Conservation (phyloP, 1,284 basidiomycete genomes). For the Exsudoporus floridanus region DNA sequence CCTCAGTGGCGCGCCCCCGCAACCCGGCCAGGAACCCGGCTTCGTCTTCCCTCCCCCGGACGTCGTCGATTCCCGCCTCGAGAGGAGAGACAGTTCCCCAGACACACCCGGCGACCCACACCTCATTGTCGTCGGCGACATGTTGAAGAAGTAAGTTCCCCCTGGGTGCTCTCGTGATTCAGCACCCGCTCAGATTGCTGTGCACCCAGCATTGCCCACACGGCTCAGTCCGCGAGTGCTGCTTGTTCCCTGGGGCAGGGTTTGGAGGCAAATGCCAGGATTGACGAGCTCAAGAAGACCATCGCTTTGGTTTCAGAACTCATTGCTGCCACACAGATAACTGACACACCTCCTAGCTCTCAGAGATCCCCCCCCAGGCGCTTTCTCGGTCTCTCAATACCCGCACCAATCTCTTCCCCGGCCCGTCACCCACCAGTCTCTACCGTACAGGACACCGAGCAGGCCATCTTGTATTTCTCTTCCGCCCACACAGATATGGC, state of each 20-base stretch:
- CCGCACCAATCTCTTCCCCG: slow-evolving; percentile 15
- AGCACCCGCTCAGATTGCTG: slow-evolving; percentile 13
- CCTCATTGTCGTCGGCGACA: slow-evolving; percentile 35
- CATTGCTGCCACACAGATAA: slow-evolving; percentile 45
- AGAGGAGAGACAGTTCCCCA: slow-evolving; percentile 22
- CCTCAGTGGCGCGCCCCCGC: slow-evolving; percentile 6
- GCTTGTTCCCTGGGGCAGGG: slow-evolving; percentile 50
- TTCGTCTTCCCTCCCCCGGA: slow-evolving; percentile 30
- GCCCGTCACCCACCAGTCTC: slow-evolving; percentile 18
- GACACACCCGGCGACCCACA: slow-evolving; percentile 29
- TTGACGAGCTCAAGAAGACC: slow-evolving; percentile 48
- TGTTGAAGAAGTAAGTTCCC: slow-evolving; percentile 33
- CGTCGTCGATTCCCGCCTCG: slow-evolving; percentile 19
- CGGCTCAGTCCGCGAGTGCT: slow-evolving; percentile 47
- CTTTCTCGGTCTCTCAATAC: slow-evolving; percentile 18
- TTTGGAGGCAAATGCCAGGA: slow-evolving; percentile 44
- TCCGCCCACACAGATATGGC: slow-evolving; percentile 15
- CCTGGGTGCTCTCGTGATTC: not conserved
- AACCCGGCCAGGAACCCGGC: slow-evolving; percentile 18
- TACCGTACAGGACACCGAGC: slow-evolving; percentile 23
- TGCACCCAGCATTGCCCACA: slow-evolving; percentile 45
- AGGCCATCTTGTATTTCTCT: slow-evolving; percentile 22
- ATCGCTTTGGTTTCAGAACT: slow-evolving; percentile 50
- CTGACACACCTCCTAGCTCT: slow-evolving; percentile 36
- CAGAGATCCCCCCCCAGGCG: slow-evolving; percentile 31